Evolutionary conservation across 768 basidiomycete species (phyloP).

Genomic region (Omphalotus guepiniiformis): DNA sequence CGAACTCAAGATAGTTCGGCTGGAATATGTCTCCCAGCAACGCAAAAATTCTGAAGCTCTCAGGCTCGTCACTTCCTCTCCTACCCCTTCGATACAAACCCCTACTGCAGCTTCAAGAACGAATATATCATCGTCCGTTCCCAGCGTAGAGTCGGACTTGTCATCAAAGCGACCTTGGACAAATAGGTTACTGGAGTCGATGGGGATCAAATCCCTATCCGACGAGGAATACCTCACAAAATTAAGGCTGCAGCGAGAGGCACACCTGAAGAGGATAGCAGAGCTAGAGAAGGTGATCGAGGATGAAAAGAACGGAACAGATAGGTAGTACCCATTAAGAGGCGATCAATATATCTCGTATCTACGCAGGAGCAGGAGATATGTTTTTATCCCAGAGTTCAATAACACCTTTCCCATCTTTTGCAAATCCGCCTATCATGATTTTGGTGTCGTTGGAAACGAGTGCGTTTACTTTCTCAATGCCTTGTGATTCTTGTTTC

Average conservation of each 20-base stretch:
- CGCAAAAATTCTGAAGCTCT: slow-evolving; percentile 32
- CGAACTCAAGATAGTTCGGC: slow-evolving; percentile 55
- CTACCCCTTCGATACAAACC: not conserved
- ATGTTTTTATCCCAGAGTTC: slow-evolving; percentile 50
- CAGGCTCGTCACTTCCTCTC: not conserved
- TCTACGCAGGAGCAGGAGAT: not conserved
- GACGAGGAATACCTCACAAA: slow-evolving; percentile 69
- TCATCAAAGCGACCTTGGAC: slow-evolving; percentile 21
- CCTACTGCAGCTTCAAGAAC: not conserved
- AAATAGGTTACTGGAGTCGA: slow-evolving; percentile 35
- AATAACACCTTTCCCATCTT: slow-evolving; percentile 54
- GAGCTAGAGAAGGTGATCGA: slow-evolving; percentile 47
- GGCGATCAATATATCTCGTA: not conserved
- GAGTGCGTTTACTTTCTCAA: slow-evolving; percentile 67
- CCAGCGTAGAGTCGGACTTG: not conserved
- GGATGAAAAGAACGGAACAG: slow-evolving; percentile 24
- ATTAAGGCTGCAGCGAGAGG: slow-evolving; percentile 53
- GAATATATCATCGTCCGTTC: slow-evolving; percentile 20
- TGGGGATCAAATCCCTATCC: slow-evolving; percentile 56
- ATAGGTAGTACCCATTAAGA: not conserved
- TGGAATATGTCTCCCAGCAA: slow-evolving; percentile 47
- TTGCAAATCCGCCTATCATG: slow-evolving; percentile 58
- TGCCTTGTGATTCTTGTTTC: slow-evolving; percentile 35
- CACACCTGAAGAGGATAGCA: slow-evolving; percentile 51
- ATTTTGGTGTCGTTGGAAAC: slow-evolving; percentile 43